Conservation (phyloP, 2,329 filamentous ascomycete genomes). For the Colletotrichum brevisporum region DNA sequence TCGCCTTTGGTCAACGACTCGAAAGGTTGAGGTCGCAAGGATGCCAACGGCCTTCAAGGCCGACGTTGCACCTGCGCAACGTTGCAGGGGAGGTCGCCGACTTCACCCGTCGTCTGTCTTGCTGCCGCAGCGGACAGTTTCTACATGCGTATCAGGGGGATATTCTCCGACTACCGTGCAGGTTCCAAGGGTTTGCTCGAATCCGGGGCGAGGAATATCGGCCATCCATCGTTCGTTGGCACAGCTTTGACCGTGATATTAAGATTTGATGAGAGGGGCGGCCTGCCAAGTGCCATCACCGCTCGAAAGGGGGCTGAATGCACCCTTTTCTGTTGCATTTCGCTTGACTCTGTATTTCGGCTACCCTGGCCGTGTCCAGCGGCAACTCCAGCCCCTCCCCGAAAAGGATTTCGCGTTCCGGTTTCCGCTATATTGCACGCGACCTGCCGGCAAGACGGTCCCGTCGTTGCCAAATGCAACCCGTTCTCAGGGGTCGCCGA, state of each 20-base stretch:
- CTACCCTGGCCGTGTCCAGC: constrained; percentile 28
- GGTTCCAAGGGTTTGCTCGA: constrained; percentile 20
- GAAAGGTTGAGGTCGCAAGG: not conserved
- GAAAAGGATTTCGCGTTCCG: constrained; percentile 4
- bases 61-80: constrained; percentile 23
- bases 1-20: constrained; percentile 14
- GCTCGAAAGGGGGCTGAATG: constrained; percentile 27
- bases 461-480: constrained; percentile 3
- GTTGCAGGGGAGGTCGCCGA: constrained; percentile 13
- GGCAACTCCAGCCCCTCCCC: constrained; percentile 22
- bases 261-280: constrained; percentile 25
- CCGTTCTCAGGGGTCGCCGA: constrained; percentile 28
- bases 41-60: constrained; percentile 2
- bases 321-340: constrained; percentile 29
- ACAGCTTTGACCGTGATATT: not conserved
- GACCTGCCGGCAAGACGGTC: constrained; percentile 4
- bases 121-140: not conserved
- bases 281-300: constrained; percentile 15
- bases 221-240: constrained; percentile 1
- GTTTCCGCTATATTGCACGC: constrained; percentile 28
- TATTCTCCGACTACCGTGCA: constrained; percentile 33
- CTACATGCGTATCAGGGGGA: constrained; percentile 9
- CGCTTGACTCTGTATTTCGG: constrained; percentile 31
- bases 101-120: constrained; percentile 21
- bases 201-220: constrained; percentile 17